phyloP scores from a whole-genome alignment of 495 filamentous ascomycete species.

The Oidiodendron maius region DNA sequence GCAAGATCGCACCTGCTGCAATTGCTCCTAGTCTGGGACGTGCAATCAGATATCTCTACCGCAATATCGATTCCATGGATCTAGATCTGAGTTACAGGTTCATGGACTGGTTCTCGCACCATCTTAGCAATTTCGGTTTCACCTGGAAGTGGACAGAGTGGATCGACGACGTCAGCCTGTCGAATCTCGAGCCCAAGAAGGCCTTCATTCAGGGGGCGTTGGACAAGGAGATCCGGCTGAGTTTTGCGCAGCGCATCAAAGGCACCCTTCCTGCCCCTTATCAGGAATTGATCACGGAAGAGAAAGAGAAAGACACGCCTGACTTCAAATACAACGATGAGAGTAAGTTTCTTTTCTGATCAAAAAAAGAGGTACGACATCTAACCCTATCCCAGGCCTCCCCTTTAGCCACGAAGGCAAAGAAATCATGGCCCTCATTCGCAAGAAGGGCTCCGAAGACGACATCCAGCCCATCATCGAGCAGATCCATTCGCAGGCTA shows the following conservation, averaged over 20 bases:
- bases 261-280: slow-evolving; percentile 86
- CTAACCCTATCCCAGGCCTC: slow-evolving; percentile 45
- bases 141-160: slow-evolving; percentile 99
- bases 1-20: slow-evolving; percentile 90
- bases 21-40: slow-evolving; percentile 93
- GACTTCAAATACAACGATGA: slow-evolving; percentile 86
- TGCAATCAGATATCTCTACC: slow-evolving; percentile 88
- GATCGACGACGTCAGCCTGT: slow-evolving; percentile 78
- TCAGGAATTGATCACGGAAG: slow-evolving; percentile 71
- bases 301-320: slow-evolving; percentile 88
- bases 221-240: slow-evolving; percentile 95
- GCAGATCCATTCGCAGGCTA: slow-evolving; percentile 69
- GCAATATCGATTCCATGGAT: slow-evolving; percentile 73
- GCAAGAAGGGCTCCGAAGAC: slow-evolving; percentile 74
- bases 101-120: slow-evolving; percentile 96
- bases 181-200: slow-evolving; percentile 77
- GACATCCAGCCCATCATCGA: slow-evolving; percentile 74
- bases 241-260: slow-evolving; percentile 93
- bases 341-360: slow-evolving; percentile 49
- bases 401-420: slow-evolving; percentile 77
- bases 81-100: slow-evolving; percentile 83
- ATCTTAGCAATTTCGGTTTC: slow-evolving; percentile 97
- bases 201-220: slow-evolving; percentile 85
- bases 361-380: too few relatives aligned
- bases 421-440: slow-evolving; percentile 71